Percentiles rank a stretch among this genome's conserved stretches.
phyloP scores from a whole-genome alignment of 257 asterid genomes.

The Ligustrum vulgare region DNA sequence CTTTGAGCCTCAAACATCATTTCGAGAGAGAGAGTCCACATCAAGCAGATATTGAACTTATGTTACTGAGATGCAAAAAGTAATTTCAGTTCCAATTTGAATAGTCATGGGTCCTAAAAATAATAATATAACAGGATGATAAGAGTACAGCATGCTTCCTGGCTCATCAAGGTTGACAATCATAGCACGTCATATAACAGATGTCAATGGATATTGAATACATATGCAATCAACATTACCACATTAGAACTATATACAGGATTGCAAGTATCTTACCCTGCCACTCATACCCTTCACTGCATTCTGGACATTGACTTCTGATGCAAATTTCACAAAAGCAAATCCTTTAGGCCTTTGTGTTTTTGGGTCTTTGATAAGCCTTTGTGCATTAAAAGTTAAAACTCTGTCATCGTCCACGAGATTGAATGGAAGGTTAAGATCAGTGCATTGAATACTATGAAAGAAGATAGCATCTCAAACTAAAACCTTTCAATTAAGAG shows the following conservation, averaged over 20 bases:
- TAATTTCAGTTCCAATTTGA: neutral
- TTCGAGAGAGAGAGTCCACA: neutral
- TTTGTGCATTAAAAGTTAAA: conserved; percentile 39
- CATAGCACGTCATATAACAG: neutral
- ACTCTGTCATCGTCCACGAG: neutral
- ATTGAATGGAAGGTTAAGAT: neutral
- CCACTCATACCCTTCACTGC: conserved; percentile 66
- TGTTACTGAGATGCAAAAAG: neutral
- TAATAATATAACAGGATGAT: neutral
- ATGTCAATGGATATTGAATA: neutral
- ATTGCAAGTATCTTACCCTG: conserved; percentile 37
- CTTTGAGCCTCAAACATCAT: neutral
- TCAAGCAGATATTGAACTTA: neutral
- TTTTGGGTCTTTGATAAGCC: conserved; percentile 60
- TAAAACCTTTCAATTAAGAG: neutral
- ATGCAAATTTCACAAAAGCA: conserved; percentile 64
- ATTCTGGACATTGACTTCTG: conserved; percentile 56
- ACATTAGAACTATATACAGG: neutral
- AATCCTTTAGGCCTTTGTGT: conserved; percentile 75
- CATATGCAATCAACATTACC: neutral
- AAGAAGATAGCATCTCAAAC: neutral
- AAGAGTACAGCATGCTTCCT: neutral
- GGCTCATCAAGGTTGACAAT: neutral
- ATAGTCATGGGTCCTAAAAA: neutral
- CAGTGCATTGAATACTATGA: neutral